phyloP scores from a whole-genome alignment of 257 asterid species.

The Lycium ferocissimum region DNA sequence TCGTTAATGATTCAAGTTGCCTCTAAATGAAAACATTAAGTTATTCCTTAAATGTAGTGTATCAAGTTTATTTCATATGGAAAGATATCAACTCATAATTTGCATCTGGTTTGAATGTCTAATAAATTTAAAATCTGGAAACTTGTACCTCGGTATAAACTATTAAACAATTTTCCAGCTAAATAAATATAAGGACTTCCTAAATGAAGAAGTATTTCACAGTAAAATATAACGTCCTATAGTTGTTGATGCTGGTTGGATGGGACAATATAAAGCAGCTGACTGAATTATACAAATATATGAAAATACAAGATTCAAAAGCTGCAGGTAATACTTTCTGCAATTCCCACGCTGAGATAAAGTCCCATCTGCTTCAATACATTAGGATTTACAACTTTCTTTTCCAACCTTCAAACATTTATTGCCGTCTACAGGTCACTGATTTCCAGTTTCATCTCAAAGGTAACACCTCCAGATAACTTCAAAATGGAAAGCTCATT shows the following conservation, averaged over 20 bases:
- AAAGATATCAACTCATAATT: neutral
- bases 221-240: neutral
- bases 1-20: slow-evolving; percentile 1
- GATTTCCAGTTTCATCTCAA: slow-evolving; percentile 6
- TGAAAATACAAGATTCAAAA: slow-evolving; percentile 15
- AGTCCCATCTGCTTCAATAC: neutral
- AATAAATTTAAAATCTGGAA: neutral
- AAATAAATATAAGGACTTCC: slow-evolving; percentile 6
- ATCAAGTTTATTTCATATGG: neutral
- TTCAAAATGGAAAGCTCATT: neutral
- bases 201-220: slow-evolving; percentile 11
- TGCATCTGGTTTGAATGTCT: neutral
- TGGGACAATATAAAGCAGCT: slow-evolving; percentile 1
- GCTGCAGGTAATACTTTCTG: neutral
- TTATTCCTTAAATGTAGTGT: neutral
- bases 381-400: neutral
- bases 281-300: neutral
- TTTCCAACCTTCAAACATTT: neutral
- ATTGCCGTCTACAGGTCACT: slow-evolving; percentile 10
- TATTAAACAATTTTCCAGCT: neutral
- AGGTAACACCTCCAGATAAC: slow-evolving; percentile 17
- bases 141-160: neutral
- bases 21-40: neutral
- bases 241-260: neutral
- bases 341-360: neutral